Evolutionary conservation across 345 rosid species (phyloP).

Genomic region (Orychophragmus violaceus): DNA sequence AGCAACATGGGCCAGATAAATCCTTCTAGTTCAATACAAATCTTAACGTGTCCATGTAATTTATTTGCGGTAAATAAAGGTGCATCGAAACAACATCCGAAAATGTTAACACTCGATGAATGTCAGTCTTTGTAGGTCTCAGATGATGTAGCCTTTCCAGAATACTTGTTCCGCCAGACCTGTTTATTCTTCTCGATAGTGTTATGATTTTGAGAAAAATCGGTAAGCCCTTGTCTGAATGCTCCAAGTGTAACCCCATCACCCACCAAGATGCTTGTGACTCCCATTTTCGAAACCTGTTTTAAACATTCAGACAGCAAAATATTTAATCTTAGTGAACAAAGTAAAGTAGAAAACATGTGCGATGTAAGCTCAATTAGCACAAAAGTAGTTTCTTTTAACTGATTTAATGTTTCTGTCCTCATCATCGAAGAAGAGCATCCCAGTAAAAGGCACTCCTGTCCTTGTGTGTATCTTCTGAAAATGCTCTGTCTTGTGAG

Average conservation of each 20-base stretch:
- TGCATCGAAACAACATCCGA: not conserved
- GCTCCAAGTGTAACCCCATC: conserved; percentile 76
- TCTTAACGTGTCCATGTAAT: not conserved
- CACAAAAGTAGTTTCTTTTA: not conserved
- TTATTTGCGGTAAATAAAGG: not conserved
- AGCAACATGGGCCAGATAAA: too few relatives aligned
- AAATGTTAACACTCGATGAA: not conserved
- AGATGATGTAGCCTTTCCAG: conserved; percentile 47
- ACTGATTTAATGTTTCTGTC: conserved; percentile 68
- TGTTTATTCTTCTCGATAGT: conserved; percentile 56
- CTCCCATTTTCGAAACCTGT: conserved; percentile 84
- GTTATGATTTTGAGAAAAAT: conserved; percentile 47
- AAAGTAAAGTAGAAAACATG: too few relatives aligned
- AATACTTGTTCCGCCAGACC: conserved; percentile 52
- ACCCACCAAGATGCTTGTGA: conserved; percentile 53
- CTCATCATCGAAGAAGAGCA: conserved; percentile 86
- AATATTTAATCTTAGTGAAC: not conserved
- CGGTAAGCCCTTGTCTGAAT: conserved; percentile 63
- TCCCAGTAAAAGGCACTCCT: conserved; percentile 51
- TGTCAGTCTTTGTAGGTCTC: conserved; percentile 12
- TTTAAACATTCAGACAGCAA: not conserved
- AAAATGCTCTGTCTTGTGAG: conserved; percentile 75
- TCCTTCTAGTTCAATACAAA: not conserved
- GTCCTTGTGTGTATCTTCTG: conserved; percentile 69
- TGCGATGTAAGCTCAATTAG: not conserved